Evolutionary conservation across 2,329 filamentous ascomycete genomes (phyloP).

Genomic region (Aphanocladium album): DNA sequence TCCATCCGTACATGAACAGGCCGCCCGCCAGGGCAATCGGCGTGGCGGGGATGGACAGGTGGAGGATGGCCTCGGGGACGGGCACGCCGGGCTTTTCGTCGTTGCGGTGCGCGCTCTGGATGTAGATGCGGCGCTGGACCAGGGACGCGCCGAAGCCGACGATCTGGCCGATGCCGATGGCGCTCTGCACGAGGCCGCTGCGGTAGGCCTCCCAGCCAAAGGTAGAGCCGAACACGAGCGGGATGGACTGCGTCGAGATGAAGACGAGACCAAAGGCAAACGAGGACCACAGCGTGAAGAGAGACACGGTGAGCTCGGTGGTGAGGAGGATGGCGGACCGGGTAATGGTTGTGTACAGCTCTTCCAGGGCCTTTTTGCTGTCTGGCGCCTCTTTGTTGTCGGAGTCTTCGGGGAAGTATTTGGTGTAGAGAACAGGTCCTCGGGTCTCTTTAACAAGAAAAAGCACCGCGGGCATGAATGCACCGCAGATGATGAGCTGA

Average conservation of each 20-base stretch:
- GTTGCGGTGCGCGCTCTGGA: not conserved
- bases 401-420: not conserved
- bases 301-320: constrained; percentile 13
- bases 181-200: constrained; percentile 11
- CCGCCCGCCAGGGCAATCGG: constrained; percentile 12
- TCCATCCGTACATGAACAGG: constrained; percentile 15
- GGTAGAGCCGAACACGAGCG: constrained; percentile 10
- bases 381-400: not conserved
- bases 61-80: constrained; percentile 13
- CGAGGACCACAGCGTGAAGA: constrained; percentile 15
- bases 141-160: constrained; percentile 10
- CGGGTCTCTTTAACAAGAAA: constrained; percentile 6
- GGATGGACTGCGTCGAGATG: constrained; percentile 15
- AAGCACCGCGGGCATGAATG: constrained; percentile 1
- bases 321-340: constrained; percentile 14
- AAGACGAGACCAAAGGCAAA: constrained; percentile 16
- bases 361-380: not conserved
- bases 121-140: constrained; percentile 7
- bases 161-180: constrained; percentile 15
- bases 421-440: constrained; percentile 9
- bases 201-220: constrained; percentile 9
- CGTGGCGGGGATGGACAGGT: constrained; percentile 13
- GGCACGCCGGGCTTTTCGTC: constrained; percentile 4
- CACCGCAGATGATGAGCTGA: constrained; percentile 13
- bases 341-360: constrained; percentile 3